Base-by-base conservation (phyloP, 768 basidiomycete genomes). In the Rhizopogon vulgaris region DNA sequence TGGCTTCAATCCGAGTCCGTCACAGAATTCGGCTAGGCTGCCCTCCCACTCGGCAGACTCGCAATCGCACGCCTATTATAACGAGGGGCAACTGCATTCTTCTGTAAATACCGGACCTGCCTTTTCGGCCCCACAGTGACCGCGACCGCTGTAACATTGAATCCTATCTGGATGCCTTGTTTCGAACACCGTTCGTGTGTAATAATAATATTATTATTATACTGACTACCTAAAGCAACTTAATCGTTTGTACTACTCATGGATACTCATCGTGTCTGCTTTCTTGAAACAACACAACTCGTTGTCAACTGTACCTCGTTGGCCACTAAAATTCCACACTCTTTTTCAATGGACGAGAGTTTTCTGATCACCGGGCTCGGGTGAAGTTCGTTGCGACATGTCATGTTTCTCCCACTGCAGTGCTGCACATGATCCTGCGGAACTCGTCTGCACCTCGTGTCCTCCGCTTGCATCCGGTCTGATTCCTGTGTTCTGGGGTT, bases 181-280 rank as follows among this genome's bases (percentile, higher is more conserved):
- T 48, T 51, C 53, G 56, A 59, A 56, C 56, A 56, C 53, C 45
- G 53, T 28, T 52, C 38, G 63, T 61, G 64, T 68, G 65, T 67
- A 65, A 55, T 63, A 63, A 52, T 67, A 65, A 59, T 65, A 65
- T 61, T 63, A 66, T 65, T 65, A 65, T 63, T 50, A 57, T 66
- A 64, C 64, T 57, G 64, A 68, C 62, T 60, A 58, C 52, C 56
- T 63, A 63, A 63, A 60, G 55, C 61, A 22, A 57, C 52, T 60
- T 65, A 67, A 63, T 67, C 49, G 49, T 53, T 24, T 56, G 46
- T 50, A 43, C 48, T 46, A 32, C 43, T 43, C 25, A 18, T 40
- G 8, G 39, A 15, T 18, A 14, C 28, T 40, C 24, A 27, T 25
- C 39, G 34, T 41, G 56, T 49, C 49, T 53, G 49, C 48, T 65